Percentiles rank a stretch among this genome's conserved stretches.
Conservation (phyloP, 2,329 filamentous ascomycete species). For the Cladosporium oxysporum region DNA sequence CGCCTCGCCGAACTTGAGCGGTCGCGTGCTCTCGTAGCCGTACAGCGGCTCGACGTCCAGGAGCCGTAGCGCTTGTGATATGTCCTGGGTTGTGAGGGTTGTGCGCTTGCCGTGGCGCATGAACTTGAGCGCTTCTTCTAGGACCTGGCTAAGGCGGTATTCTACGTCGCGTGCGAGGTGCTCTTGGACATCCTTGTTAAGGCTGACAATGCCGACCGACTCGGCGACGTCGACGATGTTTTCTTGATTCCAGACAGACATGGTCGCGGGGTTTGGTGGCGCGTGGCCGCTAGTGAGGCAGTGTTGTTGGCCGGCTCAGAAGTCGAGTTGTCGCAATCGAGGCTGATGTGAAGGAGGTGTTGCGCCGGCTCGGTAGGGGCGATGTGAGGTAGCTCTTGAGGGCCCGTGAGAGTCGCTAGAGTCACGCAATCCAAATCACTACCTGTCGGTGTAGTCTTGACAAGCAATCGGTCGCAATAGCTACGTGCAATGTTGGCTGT, state of each 20-base stretch:
- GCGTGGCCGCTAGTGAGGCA: not conserved
- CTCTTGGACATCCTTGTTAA: constrained; percentile 84
- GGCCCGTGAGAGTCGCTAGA: not conserved
- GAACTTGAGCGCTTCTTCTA: constrained; percentile 91
- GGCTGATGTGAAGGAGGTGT: not conserved
- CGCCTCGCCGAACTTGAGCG: constrained; percentile 88
- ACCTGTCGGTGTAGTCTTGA: not conserved
- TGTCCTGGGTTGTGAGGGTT: constrained; percentile 83
- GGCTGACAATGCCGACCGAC: constrained; percentile 80
- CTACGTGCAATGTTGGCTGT: not conserved
- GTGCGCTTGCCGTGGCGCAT: constrained; percentile 92
- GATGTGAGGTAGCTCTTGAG: not conserved
- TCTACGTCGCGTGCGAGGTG: constrained; percentile 91
- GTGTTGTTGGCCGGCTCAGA: not conserved
- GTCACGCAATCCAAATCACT: not conserved
- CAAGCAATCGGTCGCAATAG: not conserved
- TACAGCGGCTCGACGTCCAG: constrained; percentile 94
- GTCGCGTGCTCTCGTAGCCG: constrained; percentile 90
- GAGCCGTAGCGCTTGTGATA: constrained; percentile 79
- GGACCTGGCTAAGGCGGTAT: constrained; percentile 88
- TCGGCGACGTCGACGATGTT: constrained; percentile 96
- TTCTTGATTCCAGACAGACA: constrained; percentile 89
- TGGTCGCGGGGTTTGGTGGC: constrained; percentile 28
- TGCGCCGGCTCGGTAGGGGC: not conserved
- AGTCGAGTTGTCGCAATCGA: constrained; percentile 6